Conservation (phyloP, 2,329 filamentous ascomycete genomes). For the Sporothrix schenckii region DNA sequence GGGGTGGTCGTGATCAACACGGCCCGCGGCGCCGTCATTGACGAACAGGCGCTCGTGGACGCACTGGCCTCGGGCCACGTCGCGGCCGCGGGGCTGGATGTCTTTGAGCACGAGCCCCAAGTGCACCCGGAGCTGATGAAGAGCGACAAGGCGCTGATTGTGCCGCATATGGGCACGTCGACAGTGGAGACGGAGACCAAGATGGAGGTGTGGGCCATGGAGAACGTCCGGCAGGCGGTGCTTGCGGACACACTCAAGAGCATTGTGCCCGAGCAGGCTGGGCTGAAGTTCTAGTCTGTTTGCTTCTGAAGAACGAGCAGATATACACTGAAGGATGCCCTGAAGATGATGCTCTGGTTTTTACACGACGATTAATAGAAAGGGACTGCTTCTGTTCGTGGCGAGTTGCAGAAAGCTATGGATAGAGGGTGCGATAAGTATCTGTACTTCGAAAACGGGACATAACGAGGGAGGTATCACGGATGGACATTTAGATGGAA, state of each 20-base stretch:
- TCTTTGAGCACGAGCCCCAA: conserved; percentile 58
- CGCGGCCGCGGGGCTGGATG: conserved; percentile 54
- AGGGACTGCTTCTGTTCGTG: neutral
- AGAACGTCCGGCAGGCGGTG: conserved; percentile 38
- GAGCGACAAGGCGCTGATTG: conserved; percentile 71
- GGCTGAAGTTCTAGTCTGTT: neutral
- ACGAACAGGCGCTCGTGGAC: conserved; percentile 53
- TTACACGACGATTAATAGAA: neutral
- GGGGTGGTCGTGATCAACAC: conserved; percentile 59
- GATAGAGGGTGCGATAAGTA: neutral
- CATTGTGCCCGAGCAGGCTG: conserved; percentile 36
- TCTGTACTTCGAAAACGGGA: neutral
- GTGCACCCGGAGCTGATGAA: conserved; percentile 71
- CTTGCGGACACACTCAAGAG: conserved; percentile 30
- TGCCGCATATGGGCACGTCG: conserved; percentile 87
- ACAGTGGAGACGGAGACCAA: conserved; percentile 61
- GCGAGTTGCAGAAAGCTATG: neutral
- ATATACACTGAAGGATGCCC: neutral
- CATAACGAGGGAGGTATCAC: neutral
- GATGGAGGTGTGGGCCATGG: conserved; percentile 36
- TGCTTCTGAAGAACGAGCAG: neutral
- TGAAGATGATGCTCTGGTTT: no score
- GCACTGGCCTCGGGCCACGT: conserved; percentile 53
- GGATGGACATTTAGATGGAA: neutral
- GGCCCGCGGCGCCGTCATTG: conserved; percentile 56